Evolutionary conservation across 1,284 basidiomycete species (phyloP), one percentile per base, ranked within the genome.

Genomic region (Ganoderma lingzhi): DNA sequence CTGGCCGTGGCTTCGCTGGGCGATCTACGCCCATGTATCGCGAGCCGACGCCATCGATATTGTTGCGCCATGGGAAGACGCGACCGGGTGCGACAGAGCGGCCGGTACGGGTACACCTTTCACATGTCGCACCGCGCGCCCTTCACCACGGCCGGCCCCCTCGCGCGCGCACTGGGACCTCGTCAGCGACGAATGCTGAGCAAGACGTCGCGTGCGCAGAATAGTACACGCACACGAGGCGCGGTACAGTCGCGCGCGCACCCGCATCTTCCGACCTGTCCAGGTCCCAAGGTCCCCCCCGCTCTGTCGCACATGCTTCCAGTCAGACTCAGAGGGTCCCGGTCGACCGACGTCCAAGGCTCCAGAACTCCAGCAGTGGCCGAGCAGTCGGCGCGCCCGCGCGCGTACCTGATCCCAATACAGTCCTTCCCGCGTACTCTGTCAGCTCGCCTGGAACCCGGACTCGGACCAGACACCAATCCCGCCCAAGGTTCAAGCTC

Each of bases 41-140:
- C 56, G 35, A 59, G 19, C 35, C 56, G 56, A 59, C 56, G 35
- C 56, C 56, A 51, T 51, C 48, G 23, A 51, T 51, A n/a, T 39
- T 59, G 56, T 39, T 59, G 56, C 56, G 17, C 19, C 19, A n/a
- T 35, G 32, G n/a, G 56, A 59, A 59, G 32, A 19, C 32, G 9
- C 15, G 55, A 56, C 6, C 3, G 45, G 45, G 23, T n/a, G 45
- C 44, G 17, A 45, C 44, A 17, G 14, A 14, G 53, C 4, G 28
- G 4, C 53, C 53, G 10, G 53, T 32, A 28, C 55, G 6, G 10
- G 15, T 45, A 17, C 44, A 19, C 45, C 39, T 8, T 51, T 51
- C 48, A 51, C 48, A 51, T 51, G 23, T 55, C 28, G 32, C 30
- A 56, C 30, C 30, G 55, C 30, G 30, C 6, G 55, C 30, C 30